Evolutionary conservation across 371 early-diverging fungal species (phyloP), one percentile per base, ranked within the genome.

Genomic region (Thermomucor indicae-seudaticae): DNA sequence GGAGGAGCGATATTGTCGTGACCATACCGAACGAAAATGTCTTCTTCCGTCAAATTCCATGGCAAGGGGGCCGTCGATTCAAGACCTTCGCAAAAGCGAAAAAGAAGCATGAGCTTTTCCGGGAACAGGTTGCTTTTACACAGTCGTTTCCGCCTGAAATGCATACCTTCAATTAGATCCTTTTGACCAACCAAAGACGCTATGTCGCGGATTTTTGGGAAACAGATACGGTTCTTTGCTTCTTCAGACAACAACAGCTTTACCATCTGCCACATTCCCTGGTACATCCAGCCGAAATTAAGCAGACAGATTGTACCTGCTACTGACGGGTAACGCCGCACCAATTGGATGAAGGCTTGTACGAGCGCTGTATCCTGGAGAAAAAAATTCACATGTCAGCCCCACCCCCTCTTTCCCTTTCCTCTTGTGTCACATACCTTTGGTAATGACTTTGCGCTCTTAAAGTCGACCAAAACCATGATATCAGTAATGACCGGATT

Each of bases 261-360:
- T 30, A 64, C 51, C 72, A 75, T 75, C 43, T 75, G 75, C 75
- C 75, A 75, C 24, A 75, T 5, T 0, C 75, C 71, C 45, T 69
- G 67, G 53, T 72, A 75, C 56, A 75, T 65, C 75, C 75, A 75
- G 1, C 75, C 67, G 46, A 72, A 75, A 42, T 72, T 66, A 16
- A 75, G 45, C 10, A 75, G 31, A 39, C 64, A 60, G 6, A 72
- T 67, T 6, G 66, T 60, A 3, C 75, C 75, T 6, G 60, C 51
- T 24, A 62, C 49, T 11, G 60, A 57, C 1, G 75, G 75, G 43
- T 63, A 75, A n/a, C 72, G 60, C 42, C 62, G 55, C 16, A 72
- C 28, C 6, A 75, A 25, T 28, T 63, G 45, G 31, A 67, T 51
- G 40, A 75, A 53, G 5, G 64, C 53, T 30, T 56, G 62, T 12